Conservation (phyloP, 768 basidiomycete species). For the Grammothele lineata region DNA sequence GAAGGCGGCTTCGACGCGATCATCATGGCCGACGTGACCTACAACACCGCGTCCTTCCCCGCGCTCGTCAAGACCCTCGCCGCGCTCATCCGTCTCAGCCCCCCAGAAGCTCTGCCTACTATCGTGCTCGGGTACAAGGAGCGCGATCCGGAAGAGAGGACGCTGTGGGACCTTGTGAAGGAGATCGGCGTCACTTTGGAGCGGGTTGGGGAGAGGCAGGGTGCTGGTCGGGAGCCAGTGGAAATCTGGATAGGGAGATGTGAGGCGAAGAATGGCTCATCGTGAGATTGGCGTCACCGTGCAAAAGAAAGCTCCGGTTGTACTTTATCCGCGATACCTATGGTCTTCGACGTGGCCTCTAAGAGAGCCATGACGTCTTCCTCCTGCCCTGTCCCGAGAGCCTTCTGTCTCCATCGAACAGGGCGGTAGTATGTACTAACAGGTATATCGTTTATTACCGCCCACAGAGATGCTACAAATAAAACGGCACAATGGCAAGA, state of each 20-base stretch:
- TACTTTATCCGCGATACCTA: too few species aligned
- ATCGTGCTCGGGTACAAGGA: slow-evolving; percentile 85
- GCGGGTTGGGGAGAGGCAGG: slow-evolving; percentile 48
- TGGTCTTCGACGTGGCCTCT: too few species aligned
- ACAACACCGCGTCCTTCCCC: slow-evolving; percentile 85
- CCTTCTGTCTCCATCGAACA: too few species aligned
- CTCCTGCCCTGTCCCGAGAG: too few species aligned
- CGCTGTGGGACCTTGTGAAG: slow-evolving; percentile 61
- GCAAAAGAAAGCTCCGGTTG: too few species aligned
- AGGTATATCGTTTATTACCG: too few species aligned
- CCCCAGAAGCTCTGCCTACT: slow-evolving; percentile 30
- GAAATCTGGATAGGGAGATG: slow-evolving; percentile 63
- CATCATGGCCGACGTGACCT: slow-evolving; percentile 91
- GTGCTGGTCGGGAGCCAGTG: slow-evolving; percentile 59
- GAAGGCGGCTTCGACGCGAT: slow-evolving; percentile 54
- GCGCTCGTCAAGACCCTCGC: slow-evolving; percentile 67
- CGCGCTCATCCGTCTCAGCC: slow-evolving; percentile 33
- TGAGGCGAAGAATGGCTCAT: too few species aligned
- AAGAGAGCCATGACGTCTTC: too few species aligned
- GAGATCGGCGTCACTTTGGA: slow-evolving; percentile 52
- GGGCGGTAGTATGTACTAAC: too few species aligned
- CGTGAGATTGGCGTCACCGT: too few species aligned
- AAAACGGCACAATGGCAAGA: too few species aligned
- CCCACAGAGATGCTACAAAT: too few species aligned
- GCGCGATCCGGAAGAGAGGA: slow-evolving; percentile 71